A percentile compares a stretch with the other conserved stretches of the same genome.
phyloP scores from a whole-genome alignment of 345 rosid species.

The Acer campestre region DNA sequence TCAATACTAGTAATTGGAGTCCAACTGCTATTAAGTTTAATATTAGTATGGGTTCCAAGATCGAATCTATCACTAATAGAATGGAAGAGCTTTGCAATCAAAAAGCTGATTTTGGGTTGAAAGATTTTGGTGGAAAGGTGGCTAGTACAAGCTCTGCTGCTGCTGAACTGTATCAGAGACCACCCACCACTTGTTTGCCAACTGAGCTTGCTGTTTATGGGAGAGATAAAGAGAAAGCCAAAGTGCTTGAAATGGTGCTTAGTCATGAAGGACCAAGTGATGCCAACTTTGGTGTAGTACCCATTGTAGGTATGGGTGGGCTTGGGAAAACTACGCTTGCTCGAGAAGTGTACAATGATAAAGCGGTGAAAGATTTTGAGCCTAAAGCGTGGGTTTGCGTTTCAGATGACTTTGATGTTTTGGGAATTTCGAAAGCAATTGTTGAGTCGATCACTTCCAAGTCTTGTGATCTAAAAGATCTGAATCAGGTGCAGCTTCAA shows the following conservation, averaged over 20 bases:
- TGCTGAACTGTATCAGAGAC: not conserved
- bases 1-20: not conserved
- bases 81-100: not conserved
- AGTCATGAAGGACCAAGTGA: not conserved
- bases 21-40: not conserved
- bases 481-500: not conserved
- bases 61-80: not conserved
- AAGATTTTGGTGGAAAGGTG: not conserved
- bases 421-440: not conserved
- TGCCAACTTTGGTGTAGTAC: not conserved
- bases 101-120: not conserved
- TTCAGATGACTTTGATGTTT: not conserved
- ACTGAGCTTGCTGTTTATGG: not conserved
- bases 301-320: not conserved
- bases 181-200: not conserved
- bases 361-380: not conserved
- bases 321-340: not conserved
- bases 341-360: too few species aligned
- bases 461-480: not conserved
- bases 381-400: not conserved
- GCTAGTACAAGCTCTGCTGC: not conserved
- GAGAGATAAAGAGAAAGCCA: not conserved
- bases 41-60: not conserved
- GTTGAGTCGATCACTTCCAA: not conserved
- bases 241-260: not conserved